A percentile compares a stretch with the other conserved stretches of the same genome.
Evolutionary conservation across 176 grass and related monocot genomes (phyloP).

Genomic region (barley (Hordeum vulgare)): DNA sequence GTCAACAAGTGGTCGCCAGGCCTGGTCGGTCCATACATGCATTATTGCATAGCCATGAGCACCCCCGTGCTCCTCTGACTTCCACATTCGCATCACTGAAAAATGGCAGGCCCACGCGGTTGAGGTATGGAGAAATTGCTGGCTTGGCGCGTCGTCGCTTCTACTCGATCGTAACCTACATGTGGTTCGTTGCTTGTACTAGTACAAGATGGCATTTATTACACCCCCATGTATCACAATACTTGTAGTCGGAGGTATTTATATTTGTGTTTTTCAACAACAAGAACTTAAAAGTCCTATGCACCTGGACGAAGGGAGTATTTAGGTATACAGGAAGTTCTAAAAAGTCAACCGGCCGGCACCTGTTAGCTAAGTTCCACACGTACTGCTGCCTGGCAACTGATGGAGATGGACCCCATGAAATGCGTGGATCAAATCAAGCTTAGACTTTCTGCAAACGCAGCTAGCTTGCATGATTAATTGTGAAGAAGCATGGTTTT

Average conservation of each 20-base stretch:
- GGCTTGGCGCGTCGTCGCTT: neutral
- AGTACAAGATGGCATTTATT: too few species aligned
- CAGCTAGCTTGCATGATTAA: too few species aligned
- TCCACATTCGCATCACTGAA: neutral
- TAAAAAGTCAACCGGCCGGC: neutral
- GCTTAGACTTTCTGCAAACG: neutral
- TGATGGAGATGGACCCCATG: neutral
- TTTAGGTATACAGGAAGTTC: too few species aligned
- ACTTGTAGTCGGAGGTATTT: too few species aligned
- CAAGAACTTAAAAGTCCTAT: too few species aligned
- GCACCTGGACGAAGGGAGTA: too few species aligned
- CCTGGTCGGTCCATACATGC: neutral
- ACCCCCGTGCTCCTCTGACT: conserved; percentile 13
- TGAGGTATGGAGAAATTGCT: conserved; percentile 33
- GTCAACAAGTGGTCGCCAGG: neutral
- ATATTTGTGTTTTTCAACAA: too few species aligned
- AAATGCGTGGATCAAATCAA: neutral
- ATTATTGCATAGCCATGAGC: neutral
- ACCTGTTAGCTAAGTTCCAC: neutral
- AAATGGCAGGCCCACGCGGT: conserved; percentile 13
- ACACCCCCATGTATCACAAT: too few species aligned
- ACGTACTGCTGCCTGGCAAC: neutral
- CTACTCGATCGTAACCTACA: neutral
- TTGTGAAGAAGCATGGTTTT: too few species aligned
- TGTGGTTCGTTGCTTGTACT: too few species aligned